Percentiles rank a stretch among this genome's conserved stretches.
phyloP scores from a whole-genome alignment of 768 basidiomycete species.

The Megacollybia marginata region DNA sequence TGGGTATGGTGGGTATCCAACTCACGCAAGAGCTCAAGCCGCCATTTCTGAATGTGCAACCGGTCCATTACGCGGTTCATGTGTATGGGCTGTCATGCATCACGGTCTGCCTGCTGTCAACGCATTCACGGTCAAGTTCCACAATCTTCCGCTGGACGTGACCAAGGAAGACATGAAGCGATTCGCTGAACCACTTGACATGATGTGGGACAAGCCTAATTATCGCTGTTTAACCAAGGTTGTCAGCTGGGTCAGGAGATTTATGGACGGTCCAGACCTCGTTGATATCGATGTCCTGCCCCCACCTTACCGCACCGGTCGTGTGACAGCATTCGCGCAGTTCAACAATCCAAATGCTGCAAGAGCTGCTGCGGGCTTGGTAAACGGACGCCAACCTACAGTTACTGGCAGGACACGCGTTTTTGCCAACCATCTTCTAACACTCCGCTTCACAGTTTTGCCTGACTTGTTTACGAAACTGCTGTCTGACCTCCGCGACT shows the following conservation, averaged over 20 bases:
- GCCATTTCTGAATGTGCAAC: conserved; percentile 39
- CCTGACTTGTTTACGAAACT: conserved; percentile 30
- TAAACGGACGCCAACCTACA: conserved; percentile 40
- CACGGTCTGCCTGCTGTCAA: conserved; percentile 53
- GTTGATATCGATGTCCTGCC: conserved; percentile 39
- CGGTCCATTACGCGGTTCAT: conserved; percentile 27
- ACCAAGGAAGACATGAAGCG: conserved; percentile 26
- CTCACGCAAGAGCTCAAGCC: conserved; percentile 35
- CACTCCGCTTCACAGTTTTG: conserved; percentile 39
- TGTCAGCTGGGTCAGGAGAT: conserved; percentile 26
- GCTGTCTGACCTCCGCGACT: conserved; percentile 33
- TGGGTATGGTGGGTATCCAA: conserved; percentile 60
- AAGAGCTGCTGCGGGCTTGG: conserved; percentile 33
- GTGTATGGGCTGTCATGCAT: conserved; percentile 43
- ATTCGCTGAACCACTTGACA: conserved; percentile 30
- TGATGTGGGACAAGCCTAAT: conserved; percentile 34
- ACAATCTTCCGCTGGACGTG: conserved; percentile 29
- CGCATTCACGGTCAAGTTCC: conserved; percentile 52
- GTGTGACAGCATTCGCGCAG: conserved; percentile 46
- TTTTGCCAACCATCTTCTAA: conserved; percentile 45
- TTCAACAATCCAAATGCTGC: conserved; percentile 50
- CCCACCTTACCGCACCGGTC: conserved; percentile 42
- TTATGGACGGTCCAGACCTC: conserved; percentile 23
- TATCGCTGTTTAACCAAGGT: conserved; percentile 28
- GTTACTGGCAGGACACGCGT: conserved; percentile 40